These are phyloP conservation scores for Podila horticola DNA, from an alignment of 192 early-diverging fungal species.

Conservation along the genomic window DNA sequence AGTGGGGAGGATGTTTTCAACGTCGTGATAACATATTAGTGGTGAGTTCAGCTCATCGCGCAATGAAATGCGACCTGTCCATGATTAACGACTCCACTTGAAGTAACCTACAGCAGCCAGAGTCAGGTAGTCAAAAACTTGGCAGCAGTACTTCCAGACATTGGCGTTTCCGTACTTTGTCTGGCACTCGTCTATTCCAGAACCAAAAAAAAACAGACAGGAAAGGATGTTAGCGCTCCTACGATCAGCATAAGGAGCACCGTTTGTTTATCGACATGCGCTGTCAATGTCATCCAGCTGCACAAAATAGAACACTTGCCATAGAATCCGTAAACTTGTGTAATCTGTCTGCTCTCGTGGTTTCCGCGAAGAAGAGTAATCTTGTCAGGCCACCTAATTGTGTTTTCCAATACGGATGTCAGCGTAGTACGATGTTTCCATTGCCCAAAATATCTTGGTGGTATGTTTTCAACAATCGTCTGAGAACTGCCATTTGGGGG, in stretches of 20 bases:
- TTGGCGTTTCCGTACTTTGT: slow-evolving; percentile 95
- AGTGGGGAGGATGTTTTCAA: background rate
- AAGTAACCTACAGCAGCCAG: slow-evolving; percentile 81
- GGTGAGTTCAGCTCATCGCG: background rate
- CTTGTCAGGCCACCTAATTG: slow-evolving; percentile 89
- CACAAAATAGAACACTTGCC: slow-evolving; percentile 56
- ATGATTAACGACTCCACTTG: too few relatives aligned
- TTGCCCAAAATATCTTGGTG: too few relatives aligned
- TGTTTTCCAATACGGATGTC: too few relatives aligned
- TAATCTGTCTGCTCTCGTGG: slow-evolving; percentile 97
- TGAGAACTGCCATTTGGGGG: too few relatives aligned
- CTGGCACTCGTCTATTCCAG: slow-evolving; percentile 84
- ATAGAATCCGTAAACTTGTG: slow-evolving; percentile 96
- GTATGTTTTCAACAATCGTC: too few relatives aligned
- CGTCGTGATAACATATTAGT: too few relatives aligned
- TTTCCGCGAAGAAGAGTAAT: slow-evolving; percentile 96
- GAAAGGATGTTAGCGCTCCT: background rate
- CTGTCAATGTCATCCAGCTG: too few relatives aligned
- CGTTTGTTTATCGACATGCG: too few relatives aligned
- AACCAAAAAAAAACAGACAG: background rate
- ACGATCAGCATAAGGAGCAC: background rate
- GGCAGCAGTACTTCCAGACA: slow-evolving; percentile 96
- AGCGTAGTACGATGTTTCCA: too few relatives aligned
- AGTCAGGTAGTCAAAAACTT: slow-evolving; percentile 92
- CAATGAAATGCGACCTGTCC: too few relatives aligned